These are phyloP conservation scores for Tolypocladium cylindrosporum DNA, from an alignment of 2,329 filamentous ascomycete species.

Conservation along the genomic window DNA sequence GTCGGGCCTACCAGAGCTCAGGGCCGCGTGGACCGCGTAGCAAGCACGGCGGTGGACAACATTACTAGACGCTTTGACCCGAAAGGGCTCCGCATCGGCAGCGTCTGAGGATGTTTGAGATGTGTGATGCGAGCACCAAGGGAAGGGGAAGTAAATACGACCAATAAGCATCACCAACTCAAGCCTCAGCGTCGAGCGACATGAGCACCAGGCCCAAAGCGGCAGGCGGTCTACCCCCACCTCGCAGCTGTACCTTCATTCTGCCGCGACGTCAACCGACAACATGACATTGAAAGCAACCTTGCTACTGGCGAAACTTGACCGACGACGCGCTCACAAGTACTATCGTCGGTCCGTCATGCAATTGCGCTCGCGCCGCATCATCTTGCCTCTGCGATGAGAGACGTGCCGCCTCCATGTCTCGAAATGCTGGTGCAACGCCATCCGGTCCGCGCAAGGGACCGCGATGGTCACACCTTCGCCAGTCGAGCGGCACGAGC, in stretches of 20 bases:
- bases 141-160: neutral
- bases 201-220: neutral
- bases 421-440: slow-evolving; percentile 28
- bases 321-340: neutral
- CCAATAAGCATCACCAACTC: too few relatives aligned
- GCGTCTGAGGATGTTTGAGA: neutral
- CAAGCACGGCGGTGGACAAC: neutral
- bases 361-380: slow-evolving; percentile 1
- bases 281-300: slow-evolving; percentile 6
- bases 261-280: slow-evolving; percentile 13
- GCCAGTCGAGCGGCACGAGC: slow-evolving; percentile 39
- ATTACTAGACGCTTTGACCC: neutral
- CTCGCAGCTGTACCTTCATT: slow-evolving; percentile 9
- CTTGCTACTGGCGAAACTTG: neutral
- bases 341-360: slow-evolving; percentile 4
- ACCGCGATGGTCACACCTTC: slow-evolving; percentile 42
- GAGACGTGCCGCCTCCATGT: slow-evolving; percentile 19
- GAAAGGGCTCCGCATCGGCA: too few relatives aligned
- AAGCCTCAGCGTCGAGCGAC: too few relatives aligned
- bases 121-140: neutral
- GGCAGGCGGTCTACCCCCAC: slow-evolving; percentile 14
- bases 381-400: slow-evolving; percentile 7
- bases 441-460: slow-evolving; percentile 34
- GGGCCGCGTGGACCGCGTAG: too few relatives aligned
- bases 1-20: neutral